Evolutionary conservation across 495 filamentous ascomycete species (phyloP).

Genomic region (Penicillium robsamsonii): DNA sequence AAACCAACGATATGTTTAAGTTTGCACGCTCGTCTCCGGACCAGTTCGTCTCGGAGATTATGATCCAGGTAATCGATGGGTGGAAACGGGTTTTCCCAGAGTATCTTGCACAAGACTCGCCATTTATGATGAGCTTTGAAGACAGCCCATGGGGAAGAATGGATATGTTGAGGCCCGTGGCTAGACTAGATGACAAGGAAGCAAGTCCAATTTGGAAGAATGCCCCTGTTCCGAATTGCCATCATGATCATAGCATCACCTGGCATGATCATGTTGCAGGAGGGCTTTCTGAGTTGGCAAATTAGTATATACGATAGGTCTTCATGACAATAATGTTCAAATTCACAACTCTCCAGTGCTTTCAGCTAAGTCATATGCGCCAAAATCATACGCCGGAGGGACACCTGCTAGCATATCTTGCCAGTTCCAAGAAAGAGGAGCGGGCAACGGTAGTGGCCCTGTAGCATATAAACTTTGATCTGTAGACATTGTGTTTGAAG

Average conservation of each 20-base stretch:
- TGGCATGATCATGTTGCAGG: constrained; percentile 12
- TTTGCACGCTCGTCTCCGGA: constrained; percentile 17
- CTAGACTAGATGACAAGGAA: constrained; percentile 21
- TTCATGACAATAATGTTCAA: neutral
- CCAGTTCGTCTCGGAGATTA: constrained; percentile 32
- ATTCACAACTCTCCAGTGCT: neutral
- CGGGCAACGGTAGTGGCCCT: neutral
- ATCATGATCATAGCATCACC: constrained; percentile 18
- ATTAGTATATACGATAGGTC: neutral
- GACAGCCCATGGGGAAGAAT: constrained; percentile 23
- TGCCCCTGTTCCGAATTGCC: constrained; percentile 28
- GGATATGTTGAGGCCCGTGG: constrained; percentile 27
- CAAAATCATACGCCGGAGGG: neutral
- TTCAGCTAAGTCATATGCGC: neutral
- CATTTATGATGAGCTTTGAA: constrained; percentile 30
- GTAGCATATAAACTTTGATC: neutral
- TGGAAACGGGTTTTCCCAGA: constrained; percentile 30
- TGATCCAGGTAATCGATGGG: constrained; percentile 28
- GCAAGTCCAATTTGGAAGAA: constrained; percentile 26
- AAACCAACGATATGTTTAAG: constrained; percentile 13
- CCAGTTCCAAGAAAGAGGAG: constrained; percentile 18
- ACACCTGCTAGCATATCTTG: constrained; percentile 9
- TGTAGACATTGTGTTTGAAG: neutral
- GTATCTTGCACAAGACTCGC: constrained; percentile 23
- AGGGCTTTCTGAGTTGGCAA: neutral